Conservation (phyloP, 345 rosid species). For the Trapa incisa region DNA sequence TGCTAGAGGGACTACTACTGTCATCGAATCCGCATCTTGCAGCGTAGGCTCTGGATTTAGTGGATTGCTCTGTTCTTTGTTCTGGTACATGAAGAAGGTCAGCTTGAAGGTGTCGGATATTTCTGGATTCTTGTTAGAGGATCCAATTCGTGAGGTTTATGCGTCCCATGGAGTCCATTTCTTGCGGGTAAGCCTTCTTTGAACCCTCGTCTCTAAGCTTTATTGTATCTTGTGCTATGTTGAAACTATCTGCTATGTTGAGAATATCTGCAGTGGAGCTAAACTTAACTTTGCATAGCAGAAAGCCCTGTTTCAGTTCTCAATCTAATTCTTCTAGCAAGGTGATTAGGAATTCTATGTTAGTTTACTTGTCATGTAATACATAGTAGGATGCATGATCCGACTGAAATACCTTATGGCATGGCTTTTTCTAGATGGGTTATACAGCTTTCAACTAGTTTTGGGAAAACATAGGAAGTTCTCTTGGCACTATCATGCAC, state of each 20-base stretch:
- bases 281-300: not conserved
- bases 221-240: not conserved
- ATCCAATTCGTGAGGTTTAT: slow-evolving; percentile 37
- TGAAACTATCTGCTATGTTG: not conserved
- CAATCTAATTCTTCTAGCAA: not conserved
- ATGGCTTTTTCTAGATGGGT: not conserved
- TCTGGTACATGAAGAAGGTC: slow-evolving; percentile 35
- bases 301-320: not conserved
- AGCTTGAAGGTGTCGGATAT: slow-evolving; percentile 35
- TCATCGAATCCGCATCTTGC: slow-evolving; percentile 20
- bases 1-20: slow-evolving; percentile 19
- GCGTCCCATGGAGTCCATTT: slow-evolving; percentile 45
- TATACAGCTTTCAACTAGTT: not conserved
- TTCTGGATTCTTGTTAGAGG: slow-evolving; percentile 41
- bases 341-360: not conserved
- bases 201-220: not conserved
- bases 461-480: not conserved
- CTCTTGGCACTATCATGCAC: no score
- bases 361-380: not conserved
- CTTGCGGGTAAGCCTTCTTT: slow-evolving; percentile 33
- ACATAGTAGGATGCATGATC: not conserved
- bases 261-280: not conserved
- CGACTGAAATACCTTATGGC: not conserved
- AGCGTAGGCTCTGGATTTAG: slow-evolving; percentile 20
- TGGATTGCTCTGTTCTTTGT: slow-evolving; percentile 33